These are phyloP conservation scores for Epichloe bromicola DNA, from an alignment of 2,329 filamentous ascomycete species.

Conservation along the genomic window DNA sequence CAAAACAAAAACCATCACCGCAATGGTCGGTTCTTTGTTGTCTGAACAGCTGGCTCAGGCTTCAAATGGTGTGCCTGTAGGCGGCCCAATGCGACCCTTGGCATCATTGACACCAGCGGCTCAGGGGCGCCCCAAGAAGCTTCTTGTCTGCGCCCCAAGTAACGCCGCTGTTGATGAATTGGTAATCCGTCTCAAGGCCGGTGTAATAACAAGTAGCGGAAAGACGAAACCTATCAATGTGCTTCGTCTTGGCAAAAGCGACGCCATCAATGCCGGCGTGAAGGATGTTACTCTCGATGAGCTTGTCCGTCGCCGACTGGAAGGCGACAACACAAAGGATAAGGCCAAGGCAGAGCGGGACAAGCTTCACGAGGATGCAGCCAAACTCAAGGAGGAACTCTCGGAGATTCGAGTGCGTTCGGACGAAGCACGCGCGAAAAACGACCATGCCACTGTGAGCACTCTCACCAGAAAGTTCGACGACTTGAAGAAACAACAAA, in stretches of 20 bases:
- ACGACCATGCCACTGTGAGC: constrained; percentile 33
- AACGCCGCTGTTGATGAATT: constrained; percentile 96
- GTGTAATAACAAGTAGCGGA: constrained; percentile 67
- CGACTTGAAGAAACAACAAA: constrained; percentile 62
- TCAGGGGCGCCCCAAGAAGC: constrained; percentile 51
- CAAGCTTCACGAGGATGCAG: constrained; percentile 49
- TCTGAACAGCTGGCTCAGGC: constrained; percentile 24
- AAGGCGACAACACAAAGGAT: constrained; percentile 44
- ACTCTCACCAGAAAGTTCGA: constrained; percentile 66
- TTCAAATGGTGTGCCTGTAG: constrained; percentile 19
- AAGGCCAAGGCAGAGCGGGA: constrained; percentile 44
- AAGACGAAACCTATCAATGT: constrained; percentile 67
- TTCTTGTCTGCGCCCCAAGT: constrained; percentile 94
- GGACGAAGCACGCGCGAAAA: constrained; percentile 48
- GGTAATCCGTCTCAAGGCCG: constrained; percentile 80
- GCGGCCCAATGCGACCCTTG: constrained; percentile 17
- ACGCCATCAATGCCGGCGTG: constrained; percentile 83
- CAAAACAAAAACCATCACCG: constrained; percentile 96
- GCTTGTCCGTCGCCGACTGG: constrained; percentile 64
- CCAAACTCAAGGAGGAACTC: constrained; percentile 63
- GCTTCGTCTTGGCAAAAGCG: constrained; percentile 76
- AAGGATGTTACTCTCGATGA: constrained; percentile 89
- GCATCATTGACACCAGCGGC: constrained; percentile 10
- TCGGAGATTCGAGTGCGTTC: constrained; percentile 57
- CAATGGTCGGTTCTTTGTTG: constrained; percentile 78